These are phyloP conservation scores for Chloris gayana DNA, from an alignment of 176 grass and related monocot species.

Conservation along the genomic window DNA sequence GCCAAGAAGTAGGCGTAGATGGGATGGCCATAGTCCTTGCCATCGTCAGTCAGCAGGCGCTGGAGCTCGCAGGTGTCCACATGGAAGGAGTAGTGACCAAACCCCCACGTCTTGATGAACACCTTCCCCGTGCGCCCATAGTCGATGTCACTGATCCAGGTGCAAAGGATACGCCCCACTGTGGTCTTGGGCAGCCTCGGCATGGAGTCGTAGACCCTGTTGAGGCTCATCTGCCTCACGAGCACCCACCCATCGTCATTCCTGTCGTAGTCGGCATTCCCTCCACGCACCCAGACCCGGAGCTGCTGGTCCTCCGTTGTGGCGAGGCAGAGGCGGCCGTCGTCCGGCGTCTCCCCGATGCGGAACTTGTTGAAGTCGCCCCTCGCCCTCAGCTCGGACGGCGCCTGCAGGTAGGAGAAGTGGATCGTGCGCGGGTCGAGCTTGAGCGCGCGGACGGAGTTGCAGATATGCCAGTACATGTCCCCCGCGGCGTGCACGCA, in stretches of 20 bases:
- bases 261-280: neutral
- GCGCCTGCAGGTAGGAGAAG: too few species aligned
- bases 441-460: too few species aligned
- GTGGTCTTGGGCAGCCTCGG: neutral
- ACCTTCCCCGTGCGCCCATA: neutral
- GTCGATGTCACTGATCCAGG: constrained; percentile 28
- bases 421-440: neutral
- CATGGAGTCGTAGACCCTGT: neutral
- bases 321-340: constrained; percentile 25
- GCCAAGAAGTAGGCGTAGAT: constrained; percentile 14
- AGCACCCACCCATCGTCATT: constrained; percentile 12
- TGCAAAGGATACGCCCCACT: accelerated
- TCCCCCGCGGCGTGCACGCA: too few species aligned
- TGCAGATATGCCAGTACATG: too few species aligned
- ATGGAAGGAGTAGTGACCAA: constrained; percentile 13
- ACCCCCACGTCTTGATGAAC: neutral
- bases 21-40: constrained; percentile 5
- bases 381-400: too few species aligned
- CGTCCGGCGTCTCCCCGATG: constrained; percentile 34
- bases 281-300: neutral
- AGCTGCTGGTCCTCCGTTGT: neutral
- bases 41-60: neutral
- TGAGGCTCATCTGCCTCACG: neutral
- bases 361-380: constrained; percentile 10
- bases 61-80: constrained; percentile 23